Conservation (phyloP, 305 asterid genomes). For the Fraxinus sp. region DNA sequence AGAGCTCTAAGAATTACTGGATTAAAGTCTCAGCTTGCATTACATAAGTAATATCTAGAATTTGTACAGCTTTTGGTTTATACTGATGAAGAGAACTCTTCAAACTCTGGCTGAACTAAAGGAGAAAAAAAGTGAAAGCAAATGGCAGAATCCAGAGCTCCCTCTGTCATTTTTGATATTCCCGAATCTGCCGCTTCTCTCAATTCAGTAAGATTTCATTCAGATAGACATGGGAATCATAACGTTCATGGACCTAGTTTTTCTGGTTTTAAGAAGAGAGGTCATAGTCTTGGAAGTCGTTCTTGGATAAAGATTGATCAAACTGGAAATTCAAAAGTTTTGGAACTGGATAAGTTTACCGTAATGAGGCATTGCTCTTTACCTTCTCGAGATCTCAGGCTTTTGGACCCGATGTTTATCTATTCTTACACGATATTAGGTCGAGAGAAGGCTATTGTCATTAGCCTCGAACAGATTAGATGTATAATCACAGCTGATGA, state of each 20-base stretch:
- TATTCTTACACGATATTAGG: slow-evolving; percentile 94
- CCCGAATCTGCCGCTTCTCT: slow-evolving; percentile 37
- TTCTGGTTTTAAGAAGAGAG: slow-evolving; percentile 83
- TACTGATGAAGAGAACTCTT: slow-evolving; percentile 36
- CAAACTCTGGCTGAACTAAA: slow-evolving; percentile 26
- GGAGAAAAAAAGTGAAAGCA: slow-evolving; percentile 19
- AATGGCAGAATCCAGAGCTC: slow-evolving; percentile 62
- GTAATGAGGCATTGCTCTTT: slow-evolving; percentile 88
- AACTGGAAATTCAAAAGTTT: slow-evolving; percentile 66
- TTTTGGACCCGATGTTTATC: slow-evolving; percentile 92
- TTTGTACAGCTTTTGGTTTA: background rate
- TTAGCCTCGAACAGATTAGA: slow-evolving; percentile 93
- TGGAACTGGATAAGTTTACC: slow-evolving; percentile 83
- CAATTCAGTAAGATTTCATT: slow-evolving; percentile 34
- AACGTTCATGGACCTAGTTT: slow-evolving; percentile 42
- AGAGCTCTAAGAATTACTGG: slow-evolving; percentile 6
- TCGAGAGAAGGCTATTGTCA: slow-evolving; percentile 96
- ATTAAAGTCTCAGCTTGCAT: slow-evolving; percentile 17
- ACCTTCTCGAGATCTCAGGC: slow-evolving; percentile 98
- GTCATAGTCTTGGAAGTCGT: slow-evolving; percentile 75
- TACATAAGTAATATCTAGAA: slow-evolving; percentile 23
- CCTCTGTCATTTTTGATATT: slow-evolving; percentile 31
- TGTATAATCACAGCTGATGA: slow-evolving; percentile 96
- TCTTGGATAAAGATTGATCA: slow-evolving; percentile 91
- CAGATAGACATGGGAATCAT: slow-evolving; percentile 39